Evolutionary conservation across 371 early-diverging fungal species (phyloP), one percentile per base, ranked within the genome.

Genomic region (Mucor plumbeus): DNA sequence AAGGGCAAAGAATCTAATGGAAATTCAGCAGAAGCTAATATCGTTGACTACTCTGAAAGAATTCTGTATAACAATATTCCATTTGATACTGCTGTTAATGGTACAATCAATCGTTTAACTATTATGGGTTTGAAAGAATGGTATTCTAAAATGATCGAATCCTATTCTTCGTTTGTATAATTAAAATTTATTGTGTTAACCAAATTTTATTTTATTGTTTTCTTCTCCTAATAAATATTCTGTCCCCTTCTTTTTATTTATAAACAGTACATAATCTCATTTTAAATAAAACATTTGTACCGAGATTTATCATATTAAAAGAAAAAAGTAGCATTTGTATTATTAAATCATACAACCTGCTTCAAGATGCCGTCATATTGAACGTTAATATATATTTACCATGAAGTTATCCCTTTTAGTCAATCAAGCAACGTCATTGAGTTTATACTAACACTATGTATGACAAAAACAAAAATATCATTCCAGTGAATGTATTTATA

Each of bases 91-190:
- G 69, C 69, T 9, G 54, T 64, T 15, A 60, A 69, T 17, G 69
- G 69, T 15, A 64, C 21, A 36, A 48, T 44, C 19, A 35, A 47
- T 26, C 43, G n/a, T 4, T 26, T 34, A 7, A 64, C 69, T 44
- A 31, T 69, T n/a, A 43, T 59, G 44, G 65, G 69, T 13, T 48
- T 69, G 35, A 69, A 69, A 8, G 55, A 69, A 38, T 64, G 61
- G 60, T 55, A 47, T 44, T 44, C 61, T 9, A 34, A 21, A 4
- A 47, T 47, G 47, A 17, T 47, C 36, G 47, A 44, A 34, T 43
- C 61, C 1, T 61, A 61, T 19, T 47, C 47, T 53, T 53, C 53
- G 26, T 53, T 53, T 31, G 26, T 53, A 31, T 53, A 53, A 53
- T 14, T 53, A 31, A 10, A 9, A 38, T 38, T 38, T 38, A 38